Evolutionary conservation across 805 yeast genomes (phyloP).

Genomic region (Candida patagonica): DNA sequence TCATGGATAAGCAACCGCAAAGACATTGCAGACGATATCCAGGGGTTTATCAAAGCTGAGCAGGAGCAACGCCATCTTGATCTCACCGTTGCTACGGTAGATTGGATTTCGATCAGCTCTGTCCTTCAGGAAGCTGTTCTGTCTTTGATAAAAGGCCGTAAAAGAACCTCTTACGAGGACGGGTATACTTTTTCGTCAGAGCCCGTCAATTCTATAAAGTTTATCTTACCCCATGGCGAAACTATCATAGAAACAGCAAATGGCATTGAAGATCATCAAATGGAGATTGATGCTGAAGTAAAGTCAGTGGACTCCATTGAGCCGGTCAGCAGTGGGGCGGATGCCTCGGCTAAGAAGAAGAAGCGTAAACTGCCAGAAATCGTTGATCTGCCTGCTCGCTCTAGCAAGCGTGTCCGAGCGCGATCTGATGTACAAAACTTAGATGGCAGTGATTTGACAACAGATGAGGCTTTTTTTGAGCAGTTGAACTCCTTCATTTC

Average conservation of each 20-base stretch:
- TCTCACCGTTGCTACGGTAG: conserved; percentile 12
- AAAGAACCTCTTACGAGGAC: conserved; percentile 12
- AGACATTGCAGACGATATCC: conserved; percentile 7
- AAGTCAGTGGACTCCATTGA: not conserved
- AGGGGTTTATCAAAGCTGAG: conserved; percentile 2
- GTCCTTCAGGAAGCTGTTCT: conserved; percentile 13
- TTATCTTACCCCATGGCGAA: conserved; percentile 13
- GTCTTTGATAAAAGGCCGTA: conserved; percentile 8
- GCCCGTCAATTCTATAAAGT: conserved; percentile 11
- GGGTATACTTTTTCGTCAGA: conserved; percentile 12
- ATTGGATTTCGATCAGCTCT: conserved; percentile 15
- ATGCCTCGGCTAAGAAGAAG: conserved; percentile 1
- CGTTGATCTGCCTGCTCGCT: conserved; percentile 2
- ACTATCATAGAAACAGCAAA: conserved; percentile 1
- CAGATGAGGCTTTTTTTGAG: conserved; percentile 20
- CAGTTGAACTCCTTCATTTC: conserved; percentile 15
- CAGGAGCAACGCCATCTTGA: conserved; percentile 7
- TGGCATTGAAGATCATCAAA: not conserved
- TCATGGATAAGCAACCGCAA: conserved; percentile 9
- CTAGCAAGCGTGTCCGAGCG: conserved; percentile 22
- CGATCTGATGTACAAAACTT: conserved; percentile 16
- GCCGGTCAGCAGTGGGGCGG: not conserved
- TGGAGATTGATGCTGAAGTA: not conserved
- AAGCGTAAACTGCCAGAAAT: not conserved
- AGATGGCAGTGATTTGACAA: conserved; percentile 13